Percentiles rank a stretch among this genome's conserved stretches.
Evolutionary conservation across 495 filamentous ascomycete genomes (phyloP).

Genomic region (Hypomontagnella monticulosa): DNA sequence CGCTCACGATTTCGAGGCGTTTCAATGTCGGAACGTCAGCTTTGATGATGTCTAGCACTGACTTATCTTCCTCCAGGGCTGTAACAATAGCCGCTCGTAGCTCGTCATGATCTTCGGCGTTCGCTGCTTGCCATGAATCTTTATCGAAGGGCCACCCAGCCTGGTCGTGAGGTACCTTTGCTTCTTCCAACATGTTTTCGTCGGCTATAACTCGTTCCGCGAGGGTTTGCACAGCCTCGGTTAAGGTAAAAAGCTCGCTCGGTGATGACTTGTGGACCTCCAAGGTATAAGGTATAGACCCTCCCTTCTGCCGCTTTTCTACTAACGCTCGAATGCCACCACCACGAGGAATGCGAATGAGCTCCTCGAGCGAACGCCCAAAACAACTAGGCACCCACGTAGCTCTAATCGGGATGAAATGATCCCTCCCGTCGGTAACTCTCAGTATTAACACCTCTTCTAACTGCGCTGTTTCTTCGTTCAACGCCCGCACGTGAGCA

Average conservation of each 20-base stretch:
- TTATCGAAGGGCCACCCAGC: slow-evolving; percentile 81
- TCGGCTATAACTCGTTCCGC: slow-evolving; percentile 81
- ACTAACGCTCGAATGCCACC: slow-evolving; percentile 65
- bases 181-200: slow-evolving; percentile 79
- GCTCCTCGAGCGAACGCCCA: slow-evolving; percentile 81
- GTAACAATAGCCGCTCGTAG: slow-evolving; percentile 62
- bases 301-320: slow-evolving; percentile 42
- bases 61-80: slow-evolving; percentile 73
- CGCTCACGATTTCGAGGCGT: slow-evolving; percentile 73
- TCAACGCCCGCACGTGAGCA: slow-evolving; percentile 73
- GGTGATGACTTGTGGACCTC: slow-evolving; percentile 65
- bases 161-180: slow-evolving; percentile 63
- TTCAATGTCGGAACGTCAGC: slow-evolving; percentile 67
- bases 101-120: slow-evolving; percentile 39
- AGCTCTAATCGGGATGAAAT: slow-evolving; percentile 85
- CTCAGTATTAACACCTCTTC: slow-evolving; percentile 93
- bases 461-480: slow-evolving; percentile 68
- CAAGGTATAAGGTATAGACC: slow-evolving; percentile 55
- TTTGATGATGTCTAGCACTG: slow-evolving; percentile 66
- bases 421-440: slow-evolving; percentile 83
- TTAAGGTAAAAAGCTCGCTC: slow-evolving; percentile 86
- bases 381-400: slow-evolving; percentile 85
- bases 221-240: slow-evolving; percentile 80
- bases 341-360: slow-evolving; percentile 84
- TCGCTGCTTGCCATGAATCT: slow-evolving; percentile 46